These are phyloP conservation scores for Podaxis sp. DNA, from an alignment of 768 basidiomycete species.

Conservation along the genomic window DNA sequence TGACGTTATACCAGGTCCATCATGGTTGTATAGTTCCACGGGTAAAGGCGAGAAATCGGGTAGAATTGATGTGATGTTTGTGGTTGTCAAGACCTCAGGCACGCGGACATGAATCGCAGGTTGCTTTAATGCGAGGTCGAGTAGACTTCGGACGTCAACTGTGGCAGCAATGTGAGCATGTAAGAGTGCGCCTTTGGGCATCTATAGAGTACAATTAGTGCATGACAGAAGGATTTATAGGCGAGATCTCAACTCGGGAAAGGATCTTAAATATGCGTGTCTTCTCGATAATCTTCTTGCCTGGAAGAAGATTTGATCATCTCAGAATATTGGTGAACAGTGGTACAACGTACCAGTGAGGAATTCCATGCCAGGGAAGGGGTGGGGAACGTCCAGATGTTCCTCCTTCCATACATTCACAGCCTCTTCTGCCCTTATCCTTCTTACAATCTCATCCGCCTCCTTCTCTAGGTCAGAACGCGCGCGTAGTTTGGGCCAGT, in stretches of 20 bases:
- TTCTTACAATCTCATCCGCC: conserved; percentile 44
- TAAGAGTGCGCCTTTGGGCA: conserved; percentile 78
- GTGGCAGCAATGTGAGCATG: conserved; percentile 78
- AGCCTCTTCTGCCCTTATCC: conserved; percentile 14
- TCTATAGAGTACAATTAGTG: conserved; percentile 34
- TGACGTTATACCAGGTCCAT: conserved; percentile 35
- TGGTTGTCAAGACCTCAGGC: conserved; percentile 33
- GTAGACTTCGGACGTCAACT: conserved; percentile 51
- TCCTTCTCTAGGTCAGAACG: conserved; percentile 37
- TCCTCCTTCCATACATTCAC: conserved; percentile 11
- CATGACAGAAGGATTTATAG: background rate
- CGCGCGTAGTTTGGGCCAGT: conserved; percentile 28
- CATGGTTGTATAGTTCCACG: conserved; percentile 27
- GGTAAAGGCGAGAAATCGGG: conserved; percentile 57
- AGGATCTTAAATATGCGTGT: conserved; percentile 50
- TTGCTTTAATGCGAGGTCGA: conserved; percentile 54
- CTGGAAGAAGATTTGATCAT: conserved; percentile 25
- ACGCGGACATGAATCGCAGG: conserved; percentile 61
- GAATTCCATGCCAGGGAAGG: conserved; percentile 18
- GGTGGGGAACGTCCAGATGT: conserved; percentile 9
- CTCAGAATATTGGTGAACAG: background rate
- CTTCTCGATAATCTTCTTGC: conserved; percentile 53
- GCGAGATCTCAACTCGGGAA: background rate
- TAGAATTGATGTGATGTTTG: conserved; percentile 38
- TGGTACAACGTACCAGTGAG: background rate